These are phyloP conservation scores for Pyrenophora tritici-repentis DNA, from an alignment of 2,329 filamentous ascomycete genomes.

Conservation along the genomic window DNA sequence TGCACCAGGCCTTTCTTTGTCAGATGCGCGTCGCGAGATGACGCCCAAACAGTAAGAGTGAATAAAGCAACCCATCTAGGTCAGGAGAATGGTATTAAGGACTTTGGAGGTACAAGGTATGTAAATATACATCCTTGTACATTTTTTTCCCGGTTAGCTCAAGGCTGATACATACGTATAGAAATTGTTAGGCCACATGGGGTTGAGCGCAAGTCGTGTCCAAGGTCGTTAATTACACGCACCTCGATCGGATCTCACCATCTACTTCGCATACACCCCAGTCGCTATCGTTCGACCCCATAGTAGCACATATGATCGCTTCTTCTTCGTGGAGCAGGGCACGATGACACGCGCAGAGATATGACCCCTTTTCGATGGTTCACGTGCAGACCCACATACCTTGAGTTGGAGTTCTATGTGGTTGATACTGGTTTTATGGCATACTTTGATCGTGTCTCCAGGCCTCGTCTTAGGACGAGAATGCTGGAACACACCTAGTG, in stretches of 20 bases:
- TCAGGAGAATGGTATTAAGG: background rate
- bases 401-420: background rate
- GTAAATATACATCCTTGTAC: background rate
- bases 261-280: background rate
- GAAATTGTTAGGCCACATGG: background rate
- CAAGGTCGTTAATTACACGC: background rate
- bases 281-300: background rate
- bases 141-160: background rate
- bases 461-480: background rate
- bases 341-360: background rate
- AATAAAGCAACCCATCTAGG: background rate
- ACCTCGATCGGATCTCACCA: background rate
- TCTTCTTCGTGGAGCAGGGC: background rate
- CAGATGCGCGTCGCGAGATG: background rate
- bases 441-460: background rate
- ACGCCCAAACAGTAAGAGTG: background rate
- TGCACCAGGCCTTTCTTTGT: no score
- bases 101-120: background rate
- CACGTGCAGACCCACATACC: background rate
- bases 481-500: background rate
- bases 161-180: conserved; percentile 8
- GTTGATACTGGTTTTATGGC: background rate
- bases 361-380: background rate
- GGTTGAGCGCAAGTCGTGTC: background rate
- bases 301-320: background rate